Evolutionary conservation across 495 filamentous ascomycete genomes (phyloP).

Genomic region (Elaphomyces granulatus): DNA sequence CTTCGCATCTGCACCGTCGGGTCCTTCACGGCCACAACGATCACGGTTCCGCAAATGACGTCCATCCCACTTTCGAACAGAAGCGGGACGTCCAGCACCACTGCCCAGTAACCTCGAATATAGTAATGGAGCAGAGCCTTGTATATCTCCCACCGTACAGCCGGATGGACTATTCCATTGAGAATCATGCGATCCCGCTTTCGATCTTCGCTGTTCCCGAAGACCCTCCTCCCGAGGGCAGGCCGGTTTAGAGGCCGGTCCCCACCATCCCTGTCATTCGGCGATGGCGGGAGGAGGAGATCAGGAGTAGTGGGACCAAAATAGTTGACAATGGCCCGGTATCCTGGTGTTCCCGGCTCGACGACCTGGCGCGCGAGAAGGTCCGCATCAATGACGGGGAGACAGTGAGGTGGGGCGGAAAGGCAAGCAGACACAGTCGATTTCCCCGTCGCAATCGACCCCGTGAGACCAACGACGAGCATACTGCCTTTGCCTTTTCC

Average conservation of each 20-base stretch:
- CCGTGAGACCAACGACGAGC: constrained; percentile 92
- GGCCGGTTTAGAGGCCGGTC: constrained; percentile 63
- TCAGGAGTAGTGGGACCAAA: constrained; percentile 74
- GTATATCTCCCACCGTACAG: constrained; percentile 64
- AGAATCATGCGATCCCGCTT: constrained; percentile 54
- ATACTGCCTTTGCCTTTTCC: no score
- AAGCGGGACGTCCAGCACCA: constrained; percentile 85
- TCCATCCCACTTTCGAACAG: constrained; percentile 83
- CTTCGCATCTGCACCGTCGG: constrained; percentile 65
- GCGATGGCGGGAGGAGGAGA: constrained; percentile 46
- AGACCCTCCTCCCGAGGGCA: constrained; percentile 70
- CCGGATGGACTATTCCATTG: constrained; percentile 86
- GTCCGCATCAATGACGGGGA: constrained; percentile 95
- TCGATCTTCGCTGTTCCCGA: constrained; percentile 53
- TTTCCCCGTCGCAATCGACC: constrained; percentile 96
- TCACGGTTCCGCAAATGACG: constrained; percentile 58
- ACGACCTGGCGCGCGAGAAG: constrained; percentile 80
- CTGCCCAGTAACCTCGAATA: constrained; percentile 60
- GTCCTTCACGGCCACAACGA: constrained; percentile 71
- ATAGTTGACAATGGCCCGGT: constrained; percentile 61
- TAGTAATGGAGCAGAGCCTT: constrained; percentile 50
- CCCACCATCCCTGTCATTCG: constrained; percentile 14
- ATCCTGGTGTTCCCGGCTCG: constrained; percentile 72
- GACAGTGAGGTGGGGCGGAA: constrained; percentile 58
- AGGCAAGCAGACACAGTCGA: constrained; percentile 84